phyloP scores from a whole-genome alignment of 1,284 basidiomycete species.

The Irpex sp. region DNA sequence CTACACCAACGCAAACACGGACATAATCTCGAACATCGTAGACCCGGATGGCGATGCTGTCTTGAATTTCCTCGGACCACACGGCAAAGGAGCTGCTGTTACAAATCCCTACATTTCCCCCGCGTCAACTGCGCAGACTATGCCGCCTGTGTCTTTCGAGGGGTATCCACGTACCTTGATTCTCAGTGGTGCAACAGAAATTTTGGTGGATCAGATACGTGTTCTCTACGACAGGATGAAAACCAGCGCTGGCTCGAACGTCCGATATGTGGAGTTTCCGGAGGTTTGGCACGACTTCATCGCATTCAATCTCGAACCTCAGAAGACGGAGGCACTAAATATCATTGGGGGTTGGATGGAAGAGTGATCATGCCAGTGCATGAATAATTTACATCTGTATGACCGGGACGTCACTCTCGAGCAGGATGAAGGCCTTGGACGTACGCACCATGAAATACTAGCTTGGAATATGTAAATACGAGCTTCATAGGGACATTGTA shows the following conservation, averaged over 20 bases:
- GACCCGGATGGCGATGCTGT: background rate
- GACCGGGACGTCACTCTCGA: no score
- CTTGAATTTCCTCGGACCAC: constrained; percentile 6
- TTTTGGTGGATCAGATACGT: constrained; percentile 46
- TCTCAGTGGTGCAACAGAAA: constrained; percentile 49
- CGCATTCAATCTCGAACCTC: constrained; percentile 9
- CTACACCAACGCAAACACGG: constrained; percentile 1
- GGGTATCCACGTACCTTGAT: constrained; percentile 57
- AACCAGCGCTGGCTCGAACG: constrained; percentile 44
- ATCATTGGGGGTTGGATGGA: constrained; percentile 1
- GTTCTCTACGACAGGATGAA: constrained; percentile 22
- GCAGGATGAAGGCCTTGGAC: no score
- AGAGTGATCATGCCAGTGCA: background rate
- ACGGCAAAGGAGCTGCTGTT: constrained; percentile 25
- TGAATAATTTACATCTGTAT: no score
- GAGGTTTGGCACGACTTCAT: constrained; percentile 29
- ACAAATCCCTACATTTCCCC: constrained; percentile 55
- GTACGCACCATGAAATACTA: no score
- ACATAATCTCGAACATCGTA: background rate
- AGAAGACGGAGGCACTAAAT: constrained; percentile 11
- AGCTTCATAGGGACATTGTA: no score
- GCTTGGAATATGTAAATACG: no score
- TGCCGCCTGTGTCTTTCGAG: constrained; percentile 37
- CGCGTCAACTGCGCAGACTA: constrained; percentile 36
- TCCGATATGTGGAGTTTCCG: constrained; percentile 44